These are phyloP conservation scores for Phaeodactylum tricornutum DNA, from an alignment of 108 stramenopile genomes.

Conservation along the genomic window DNA sequence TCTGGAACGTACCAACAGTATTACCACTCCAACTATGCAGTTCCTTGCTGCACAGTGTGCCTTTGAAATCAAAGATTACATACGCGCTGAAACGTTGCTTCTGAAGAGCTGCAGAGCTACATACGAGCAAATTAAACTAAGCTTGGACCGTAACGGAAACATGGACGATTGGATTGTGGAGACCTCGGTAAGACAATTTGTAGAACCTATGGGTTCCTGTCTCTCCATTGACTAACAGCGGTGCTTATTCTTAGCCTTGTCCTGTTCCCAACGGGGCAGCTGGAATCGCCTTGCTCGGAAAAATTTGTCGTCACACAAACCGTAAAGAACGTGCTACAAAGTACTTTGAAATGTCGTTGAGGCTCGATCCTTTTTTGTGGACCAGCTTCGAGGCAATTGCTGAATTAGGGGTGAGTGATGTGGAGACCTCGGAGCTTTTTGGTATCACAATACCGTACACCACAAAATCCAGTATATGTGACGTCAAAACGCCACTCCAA, in stretches of 20 bases:
- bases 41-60: constrained; percentile 70
- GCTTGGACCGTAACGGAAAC: constrained; percentile 12
- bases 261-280: constrained; percentile 86
- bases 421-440: constrained; percentile 60
- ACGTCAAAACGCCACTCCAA: constrained; percentile 16
- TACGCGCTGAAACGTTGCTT: constrained; percentile 68
- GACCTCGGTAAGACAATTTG: constrained; percentile 17
- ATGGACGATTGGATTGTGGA: constrained; percentile 60
- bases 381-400: constrained; percentile 68
- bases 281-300: constrained; percentile 71
- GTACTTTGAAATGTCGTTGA: constrained; percentile 54
- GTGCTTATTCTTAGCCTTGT: too few species aligned
- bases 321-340: constrained; percentile 62
- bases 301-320: constrained; percentile 67
- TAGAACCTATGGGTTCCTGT: too few species aligned
- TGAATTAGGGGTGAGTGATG: constrained; percentile 61
- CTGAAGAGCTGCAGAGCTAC: too few species aligned
- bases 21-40: constrained; percentile 8
- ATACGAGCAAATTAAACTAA: too few species aligned
- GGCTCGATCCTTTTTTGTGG: constrained; percentile 85
- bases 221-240: too few species aligned
- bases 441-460: constrained; percentile 27
- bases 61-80: constrained; percentile 51
- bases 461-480: background rate
- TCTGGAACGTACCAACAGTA: constrained; percentile 20